Base-by-base conservation (phyloP, 805 yeast genomes). In the Candida odintsovae region DNA sequence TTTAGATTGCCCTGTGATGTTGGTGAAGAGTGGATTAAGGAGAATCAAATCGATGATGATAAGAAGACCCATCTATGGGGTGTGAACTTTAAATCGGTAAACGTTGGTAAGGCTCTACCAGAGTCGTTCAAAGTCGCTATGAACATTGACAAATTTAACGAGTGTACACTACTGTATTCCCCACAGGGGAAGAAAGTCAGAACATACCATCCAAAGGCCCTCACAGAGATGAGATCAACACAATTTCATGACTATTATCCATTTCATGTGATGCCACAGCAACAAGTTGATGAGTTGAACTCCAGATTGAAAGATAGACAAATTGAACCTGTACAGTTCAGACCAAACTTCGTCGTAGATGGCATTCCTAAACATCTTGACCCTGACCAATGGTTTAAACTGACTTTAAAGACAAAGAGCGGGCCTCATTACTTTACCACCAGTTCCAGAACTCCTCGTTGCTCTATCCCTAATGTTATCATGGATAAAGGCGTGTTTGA, bases 161-260 rank as follows among this genome's bases (percentile, higher is more conserved):
- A 51, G 3, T 40, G 50, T 3, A 53, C 61, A 2, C 37, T 57
- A 25, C 37, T 57, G 21, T 48, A 45, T 38, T 45, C 61, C 5
- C 31, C 48, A 25, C 45, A 47, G 29, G 54, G 49, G 2, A 57
- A 57, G 38, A 28, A 38, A 15, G 55, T 54, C n/a, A 45, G 40
- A 23, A 50, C 58, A 0, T 50, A 49, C 2, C 51, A 53, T 40
- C 60, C 60, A 11, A 33, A 31, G 6, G 49, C 26, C 9, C n/a
- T 51, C 39, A 42, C 41, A 18, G 26, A 47, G 11, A 38, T 46
- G 42, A 45, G 59, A 39, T 26, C 25, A 8, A 46, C 55, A 1
- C 40, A 48, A 20, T 57, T 53, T 42, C 61, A 57, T 20, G 61
- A 57, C 28, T 57, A 57, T 38, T 57, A 47, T 42, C 61, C 61